Percentiles rank a stretch among this genome's conserved stretches.
Evolutionary conservation across 768 basidiomycete species (phyloP).

Genomic region (Serendipita sp.): DNA sequence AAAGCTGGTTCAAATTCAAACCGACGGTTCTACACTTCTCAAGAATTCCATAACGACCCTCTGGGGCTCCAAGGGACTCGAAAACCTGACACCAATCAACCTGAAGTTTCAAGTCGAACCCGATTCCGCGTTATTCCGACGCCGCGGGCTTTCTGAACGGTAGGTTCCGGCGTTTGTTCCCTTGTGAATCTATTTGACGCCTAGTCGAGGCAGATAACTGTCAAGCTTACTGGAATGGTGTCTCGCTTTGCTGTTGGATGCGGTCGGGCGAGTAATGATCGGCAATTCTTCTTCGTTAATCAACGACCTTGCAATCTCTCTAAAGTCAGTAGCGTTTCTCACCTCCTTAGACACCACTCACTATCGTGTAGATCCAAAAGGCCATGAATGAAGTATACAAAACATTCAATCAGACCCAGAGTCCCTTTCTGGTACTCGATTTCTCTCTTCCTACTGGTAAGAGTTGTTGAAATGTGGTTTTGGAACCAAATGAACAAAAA

Average conservation of each 20-base stretch:
- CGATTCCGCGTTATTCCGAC: conserved; percentile 37
- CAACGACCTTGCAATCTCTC: conserved; percentile 69
- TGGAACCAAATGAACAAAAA: not conserved
- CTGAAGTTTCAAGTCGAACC: conserved; percentile 51
- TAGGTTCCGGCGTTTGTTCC: conserved; percentile 1
- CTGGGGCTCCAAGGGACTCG: conserved; percentile 73
- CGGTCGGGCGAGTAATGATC: conserved; percentile 63
- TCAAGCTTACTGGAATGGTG: conserved; percentile 60
- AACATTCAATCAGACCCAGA: conserved; percentile 57
- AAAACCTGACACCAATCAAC: conserved; percentile 58
- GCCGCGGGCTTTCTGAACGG: conserved; percentile 23
- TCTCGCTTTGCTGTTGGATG: conserved; percentile 65
- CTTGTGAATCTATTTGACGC: too few species aligned
- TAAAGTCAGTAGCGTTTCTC: conserved; percentile 33
- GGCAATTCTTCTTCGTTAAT: conserved; percentile 90
- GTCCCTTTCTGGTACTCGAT: conserved; percentile 71
- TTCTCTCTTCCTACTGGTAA: conserved; percentile 65
- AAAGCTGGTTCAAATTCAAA: conserved; percentile 46
- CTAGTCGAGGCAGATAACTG: conserved; percentile 17
- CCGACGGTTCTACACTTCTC: conserved; percentile 47
- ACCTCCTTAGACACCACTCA: not conserved
- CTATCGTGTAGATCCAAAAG: conserved; percentile 51
- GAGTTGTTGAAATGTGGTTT: conserved; percentile 13
- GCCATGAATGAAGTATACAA: conserved; percentile 87
- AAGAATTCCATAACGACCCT: conserved; percentile 52